Conservation (phyloP, 148 eudicot genomes). For the Rhododendron williamsianum region DNA sequence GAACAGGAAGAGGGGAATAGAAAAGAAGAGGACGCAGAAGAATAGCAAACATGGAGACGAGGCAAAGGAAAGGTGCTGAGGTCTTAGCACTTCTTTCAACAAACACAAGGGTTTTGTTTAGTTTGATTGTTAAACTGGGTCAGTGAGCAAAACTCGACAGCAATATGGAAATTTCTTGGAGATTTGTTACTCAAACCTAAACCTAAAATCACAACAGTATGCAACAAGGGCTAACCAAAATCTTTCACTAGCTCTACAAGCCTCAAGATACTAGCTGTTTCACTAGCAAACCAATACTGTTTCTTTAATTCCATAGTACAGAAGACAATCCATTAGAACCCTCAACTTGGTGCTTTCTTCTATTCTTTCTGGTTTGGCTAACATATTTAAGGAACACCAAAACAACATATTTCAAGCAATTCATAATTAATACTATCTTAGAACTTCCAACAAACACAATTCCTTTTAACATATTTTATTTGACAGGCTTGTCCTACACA, state of each 20-base stretch:
- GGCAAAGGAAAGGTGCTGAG: background rate
- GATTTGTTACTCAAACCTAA: background rate
- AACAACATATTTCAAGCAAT: background rate
- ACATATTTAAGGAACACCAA: background rate
- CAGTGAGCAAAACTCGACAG: background rate
- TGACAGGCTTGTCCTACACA: background rate
- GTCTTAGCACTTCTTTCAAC: background rate
- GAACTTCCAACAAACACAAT: background rate
- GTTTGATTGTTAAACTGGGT: background rate
- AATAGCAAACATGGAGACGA: background rate
- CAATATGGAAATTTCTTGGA: background rate
- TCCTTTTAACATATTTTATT: background rate
- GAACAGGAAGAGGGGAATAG: background rate
- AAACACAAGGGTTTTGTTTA: background rate
- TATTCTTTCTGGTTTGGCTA: background rate
- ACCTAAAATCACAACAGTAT: background rate
- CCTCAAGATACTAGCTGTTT: background rate
- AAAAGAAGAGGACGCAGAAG: background rate
- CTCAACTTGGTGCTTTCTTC: background rate
- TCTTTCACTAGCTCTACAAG: background rate
- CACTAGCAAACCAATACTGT: background rate
- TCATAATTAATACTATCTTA: background rate
- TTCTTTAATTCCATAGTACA: background rate
- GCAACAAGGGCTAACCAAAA: background rate
- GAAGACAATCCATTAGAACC: background rate